Conservation (phyloP, 2,329 filamentous ascomycete species). For the Rutstroemia sp. region DNA sequence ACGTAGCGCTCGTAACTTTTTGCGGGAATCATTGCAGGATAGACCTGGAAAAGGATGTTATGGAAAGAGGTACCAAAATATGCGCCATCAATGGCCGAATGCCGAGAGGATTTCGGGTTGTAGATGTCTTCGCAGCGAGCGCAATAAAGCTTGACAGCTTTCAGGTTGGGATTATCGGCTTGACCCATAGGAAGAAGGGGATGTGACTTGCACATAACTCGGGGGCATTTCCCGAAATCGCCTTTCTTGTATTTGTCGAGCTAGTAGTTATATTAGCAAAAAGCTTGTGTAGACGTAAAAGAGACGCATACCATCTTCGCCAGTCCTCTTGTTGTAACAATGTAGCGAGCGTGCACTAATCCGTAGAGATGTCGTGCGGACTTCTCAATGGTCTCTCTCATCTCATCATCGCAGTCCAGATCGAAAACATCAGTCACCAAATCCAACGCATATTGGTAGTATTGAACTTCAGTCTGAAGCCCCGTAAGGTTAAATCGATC, state of each 20-base stretch:
- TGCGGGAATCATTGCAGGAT: slow-evolving; percentile 77
- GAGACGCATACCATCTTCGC: slow-evolving; percentile 76
- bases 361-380: slow-evolving; percentile 93
- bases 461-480: slow-evolving; percentile 93
- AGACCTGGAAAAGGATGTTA: slow-evolving; percentile 98
- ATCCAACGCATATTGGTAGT: slow-evolving; percentile 98
- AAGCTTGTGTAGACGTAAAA: slow-evolving; percentile 10
- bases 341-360: slow-evolving; percentile 90
- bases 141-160: slow-evolving; percentile 95
- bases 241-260: slow-evolving; percentile 98
- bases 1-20: slow-evolving; percentile 84
- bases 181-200: slow-evolving; percentile 92
- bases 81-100: slow-evolving; percentile 90
- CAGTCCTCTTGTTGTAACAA: slow-evolving; percentile 88
- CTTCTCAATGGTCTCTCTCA: slow-evolving; percentile 97
- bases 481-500: slow-evolving; percentile 98
- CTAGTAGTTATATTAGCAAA: slow-evolving; percentile 38
- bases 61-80: slow-evolving; percentile 98
- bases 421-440: slow-evolving; percentile 98
- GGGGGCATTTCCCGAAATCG: slow-evolving; percentile 96
- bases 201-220: slow-evolving; percentile 89
- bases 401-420: slow-evolving; percentile 96
- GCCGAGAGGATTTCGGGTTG: slow-evolving; percentile 95
- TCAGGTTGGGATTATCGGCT: slow-evolving; percentile 78
- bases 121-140: slow-evolving; percentile 96